phyloP scores from a whole-genome alignment of 1,284 basidiomycete species.

The Volvariella volvacea region DNA sequence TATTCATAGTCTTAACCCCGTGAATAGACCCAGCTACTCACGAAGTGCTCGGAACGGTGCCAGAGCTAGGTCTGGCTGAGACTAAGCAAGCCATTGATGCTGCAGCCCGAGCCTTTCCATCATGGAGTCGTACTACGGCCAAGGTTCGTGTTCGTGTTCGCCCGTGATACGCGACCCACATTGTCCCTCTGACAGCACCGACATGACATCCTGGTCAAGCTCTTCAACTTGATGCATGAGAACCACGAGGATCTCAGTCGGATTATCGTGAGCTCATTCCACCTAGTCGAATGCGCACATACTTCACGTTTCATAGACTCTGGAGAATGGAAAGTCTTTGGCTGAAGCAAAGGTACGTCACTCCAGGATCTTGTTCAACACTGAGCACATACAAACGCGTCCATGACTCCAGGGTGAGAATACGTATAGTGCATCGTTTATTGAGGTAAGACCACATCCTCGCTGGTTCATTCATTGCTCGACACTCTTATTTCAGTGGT shows the following conservation, averaged over 20 bases:
- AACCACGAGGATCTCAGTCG: constrained; percentile 78
- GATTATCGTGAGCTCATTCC: constrained; percentile 56
- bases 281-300: constrained; percentile 7
- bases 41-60: constrained; percentile 73
- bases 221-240: constrained; percentile 69
- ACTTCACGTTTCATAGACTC: constrained; percentile 43
- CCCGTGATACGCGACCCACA: background rate
- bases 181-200: constrained; percentile 41
- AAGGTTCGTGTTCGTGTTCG: constrained; percentile 40
- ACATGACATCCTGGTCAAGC: constrained; percentile 73
- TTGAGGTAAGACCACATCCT: constrained; percentile 52
- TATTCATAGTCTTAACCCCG: background rate
- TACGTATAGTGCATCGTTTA: constrained; percentile 75
- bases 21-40: constrained; percentile 78
- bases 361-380: background rate
- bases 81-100: constrained; percentile 76
- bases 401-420: constrained; percentile 69
- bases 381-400: constrained; percentile 3
- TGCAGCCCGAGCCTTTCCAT: constrained; percentile 70
- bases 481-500: constrained; percentile 49
- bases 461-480: background rate
- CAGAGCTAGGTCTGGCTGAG: constrained; percentile 83
- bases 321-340: constrained; percentile 91
- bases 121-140: constrained; percentile 77
- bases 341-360: constrained; percentile 64